phyloP scores from a whole-genome alignment of 805 yeast genomes.

The Myxozyma neglecta region DNA sequence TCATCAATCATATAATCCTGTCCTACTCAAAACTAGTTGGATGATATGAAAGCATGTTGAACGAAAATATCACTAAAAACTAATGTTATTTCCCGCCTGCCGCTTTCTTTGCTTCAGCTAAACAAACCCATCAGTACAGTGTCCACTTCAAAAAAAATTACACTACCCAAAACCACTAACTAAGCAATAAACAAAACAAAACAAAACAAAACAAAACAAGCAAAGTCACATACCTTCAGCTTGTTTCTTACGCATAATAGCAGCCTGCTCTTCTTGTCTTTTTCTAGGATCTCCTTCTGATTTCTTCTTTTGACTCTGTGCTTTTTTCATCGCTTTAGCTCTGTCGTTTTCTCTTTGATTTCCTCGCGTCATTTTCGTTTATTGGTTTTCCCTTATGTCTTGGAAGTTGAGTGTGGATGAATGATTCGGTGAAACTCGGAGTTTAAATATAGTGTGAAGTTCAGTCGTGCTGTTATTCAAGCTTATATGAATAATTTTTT shows the following conservation, averaged over 20 bases:
- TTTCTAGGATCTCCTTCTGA: constrained; percentile 81
- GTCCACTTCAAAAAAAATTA: not conserved
- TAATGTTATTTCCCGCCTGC: constrained; percentile 5
- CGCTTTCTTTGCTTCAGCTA: constrained; percentile 23
- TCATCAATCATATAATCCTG: too few species aligned
- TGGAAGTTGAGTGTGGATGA: not conserved
- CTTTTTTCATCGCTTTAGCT: constrained; percentile 78
- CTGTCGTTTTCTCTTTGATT: constrained; percentile 95
- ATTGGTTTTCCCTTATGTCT: not conserved
- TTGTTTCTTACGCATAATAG: constrained; percentile 84
- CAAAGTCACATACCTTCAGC: constrained; percentile 54
- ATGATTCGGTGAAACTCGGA: not conserved
- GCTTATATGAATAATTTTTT: too few species aligned
- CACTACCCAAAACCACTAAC: not conserved
- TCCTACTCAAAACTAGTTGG: too few species aligned
- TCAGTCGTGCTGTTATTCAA: not conserved
- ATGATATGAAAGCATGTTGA: not conserved
- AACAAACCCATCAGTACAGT: not conserved
- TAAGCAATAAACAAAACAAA: not conserved
- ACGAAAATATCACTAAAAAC: not conserved
- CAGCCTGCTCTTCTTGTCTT: constrained; percentile 87
- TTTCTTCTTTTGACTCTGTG: constrained; percentile 58
- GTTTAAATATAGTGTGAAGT: not conserved
- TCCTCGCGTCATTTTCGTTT: constrained; percentile 60
- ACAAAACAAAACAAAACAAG: not conserved